phyloP scores from a whole-genome alignment of 345 rosid species.

The Salix exigua region DNA sequence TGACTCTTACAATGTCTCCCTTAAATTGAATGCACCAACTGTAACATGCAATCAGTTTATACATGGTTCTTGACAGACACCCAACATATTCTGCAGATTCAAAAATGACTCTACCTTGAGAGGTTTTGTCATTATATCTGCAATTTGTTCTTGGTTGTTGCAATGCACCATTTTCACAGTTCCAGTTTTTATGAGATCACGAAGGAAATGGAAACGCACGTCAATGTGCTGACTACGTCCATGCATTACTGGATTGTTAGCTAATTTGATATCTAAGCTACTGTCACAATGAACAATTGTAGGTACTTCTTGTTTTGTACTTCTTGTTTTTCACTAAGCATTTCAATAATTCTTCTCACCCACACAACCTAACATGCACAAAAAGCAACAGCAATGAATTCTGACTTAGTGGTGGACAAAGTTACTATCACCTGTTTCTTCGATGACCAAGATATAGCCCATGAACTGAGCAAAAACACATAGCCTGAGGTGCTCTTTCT shows the following conservation, averaged over 20 bases:
- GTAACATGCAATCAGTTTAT: not conserved
- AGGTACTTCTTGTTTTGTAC: not conserved
- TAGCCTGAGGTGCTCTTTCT: too few relatives aligned
- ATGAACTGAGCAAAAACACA: too few relatives aligned
- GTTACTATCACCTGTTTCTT: too few relatives aligned
- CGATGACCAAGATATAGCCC: too few relatives aligned
- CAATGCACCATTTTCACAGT: not conserved
- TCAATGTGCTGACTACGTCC: not conserved
- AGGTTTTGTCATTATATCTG: not conserved
- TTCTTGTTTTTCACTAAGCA: not conserved
- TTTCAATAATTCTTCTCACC: not conserved
- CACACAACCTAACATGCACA: not conserved
- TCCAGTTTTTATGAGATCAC: not conserved
- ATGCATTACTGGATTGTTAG: not conserved
- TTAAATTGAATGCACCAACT: not conserved
- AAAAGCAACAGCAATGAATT: not conserved
- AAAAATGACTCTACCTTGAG: not conserved
- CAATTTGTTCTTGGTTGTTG: not conserved
- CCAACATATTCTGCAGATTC: not conserved
- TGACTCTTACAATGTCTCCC: not conserved
- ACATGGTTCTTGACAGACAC: not conserved
- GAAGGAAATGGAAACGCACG: not conserved
- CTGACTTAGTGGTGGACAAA: not conserved
- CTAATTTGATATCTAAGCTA: not conserved
- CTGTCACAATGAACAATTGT: not conserved